Conservation (phyloP, 129 eudicot species). For the Centrapalus pauciflorus region DNA sequence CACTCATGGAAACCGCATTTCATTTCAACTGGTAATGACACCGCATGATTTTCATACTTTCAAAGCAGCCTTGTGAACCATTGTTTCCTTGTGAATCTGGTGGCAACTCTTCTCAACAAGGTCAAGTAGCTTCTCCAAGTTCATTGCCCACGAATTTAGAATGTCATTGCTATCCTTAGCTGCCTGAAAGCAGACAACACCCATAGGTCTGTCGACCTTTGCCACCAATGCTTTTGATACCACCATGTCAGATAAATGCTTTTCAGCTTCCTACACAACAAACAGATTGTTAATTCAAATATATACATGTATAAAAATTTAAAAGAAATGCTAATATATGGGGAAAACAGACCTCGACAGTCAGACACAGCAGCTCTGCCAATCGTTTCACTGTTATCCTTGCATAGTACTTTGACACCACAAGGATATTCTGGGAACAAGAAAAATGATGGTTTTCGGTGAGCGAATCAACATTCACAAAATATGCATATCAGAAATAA, state of each 20-base stretch:
- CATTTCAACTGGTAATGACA: too few species aligned
- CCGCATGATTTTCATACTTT: slow-evolving; percentile 31
- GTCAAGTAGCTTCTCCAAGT: slow-evolving; percentile 89
- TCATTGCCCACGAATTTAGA: slow-evolving; percentile 80
- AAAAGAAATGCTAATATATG: not conserved
- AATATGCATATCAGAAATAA: not conserved
- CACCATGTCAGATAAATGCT: slow-evolving; percentile 87
- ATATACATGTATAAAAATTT: not conserved
- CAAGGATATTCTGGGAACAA: slow-evolving; percentile 67
- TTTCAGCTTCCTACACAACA: slow-evolving; percentile 64
- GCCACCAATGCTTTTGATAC: slow-evolving; percentile 85
- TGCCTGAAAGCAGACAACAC: slow-evolving; percentile 61
- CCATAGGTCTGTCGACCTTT: slow-evolving; percentile 81
- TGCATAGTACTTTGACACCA: slow-evolving; percentile 79
- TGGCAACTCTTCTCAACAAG: slow-evolving; percentile 98
- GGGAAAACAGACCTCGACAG: slow-evolving; percentile 48
- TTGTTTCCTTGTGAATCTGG: slow-evolving; percentile 95
- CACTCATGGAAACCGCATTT: too few species aligned
- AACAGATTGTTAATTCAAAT: not conserved
- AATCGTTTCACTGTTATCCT: slow-evolving; percentile 78
- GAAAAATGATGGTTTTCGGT: not conserved
- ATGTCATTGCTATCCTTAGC: slow-evolving; percentile 84
- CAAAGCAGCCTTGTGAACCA: slow-evolving; percentile 84
- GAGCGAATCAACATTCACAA: not conserved
- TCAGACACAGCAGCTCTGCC: slow-evolving; percentile 80